A percentile compares a stretch with the other conserved stretches of the same genome.
Evolutionary conservation across 2,329 filamentous ascomycete genomes (phyloP).

Genomic region (Colletotrichum godetiae): DNA sequence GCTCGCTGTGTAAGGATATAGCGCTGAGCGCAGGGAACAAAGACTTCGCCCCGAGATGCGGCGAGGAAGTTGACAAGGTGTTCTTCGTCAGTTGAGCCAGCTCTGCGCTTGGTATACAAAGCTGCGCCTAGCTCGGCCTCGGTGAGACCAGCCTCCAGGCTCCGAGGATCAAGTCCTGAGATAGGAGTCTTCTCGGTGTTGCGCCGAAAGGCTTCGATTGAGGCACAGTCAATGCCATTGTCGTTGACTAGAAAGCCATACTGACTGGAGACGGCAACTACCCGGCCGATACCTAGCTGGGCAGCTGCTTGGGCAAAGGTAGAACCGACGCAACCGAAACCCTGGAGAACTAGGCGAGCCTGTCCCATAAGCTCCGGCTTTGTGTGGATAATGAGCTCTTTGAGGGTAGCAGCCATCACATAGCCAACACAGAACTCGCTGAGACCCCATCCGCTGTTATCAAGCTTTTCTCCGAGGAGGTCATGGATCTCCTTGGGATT

Average conservation of each 20-base stretch:
- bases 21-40: background rate
- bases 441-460: background rate
- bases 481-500: background rate
- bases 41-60: background rate
- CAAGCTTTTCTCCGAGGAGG: background rate
- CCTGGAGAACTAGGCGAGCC: background rate
- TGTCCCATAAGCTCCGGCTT: background rate
- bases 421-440: constrained; percentile 6
- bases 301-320: constrained; percentile 1
- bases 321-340: constrained; percentile 5
- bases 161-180: background rate
- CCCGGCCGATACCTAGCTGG: background rate
- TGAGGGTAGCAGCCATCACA: background rate
- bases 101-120: background rate
- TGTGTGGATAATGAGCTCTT: background rate
- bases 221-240: background rate
- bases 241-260: background rate
- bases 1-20: background rate
- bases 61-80: background rate
- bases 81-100: background rate
- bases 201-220: background rate
- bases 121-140: background rate
- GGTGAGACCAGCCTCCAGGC: background rate
- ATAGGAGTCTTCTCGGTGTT: background rate
- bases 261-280: background rate